Base-by-base conservation (phyloP, 2,329 filamentous ascomycete species). In the Boeremia lycopersici region DNA sequence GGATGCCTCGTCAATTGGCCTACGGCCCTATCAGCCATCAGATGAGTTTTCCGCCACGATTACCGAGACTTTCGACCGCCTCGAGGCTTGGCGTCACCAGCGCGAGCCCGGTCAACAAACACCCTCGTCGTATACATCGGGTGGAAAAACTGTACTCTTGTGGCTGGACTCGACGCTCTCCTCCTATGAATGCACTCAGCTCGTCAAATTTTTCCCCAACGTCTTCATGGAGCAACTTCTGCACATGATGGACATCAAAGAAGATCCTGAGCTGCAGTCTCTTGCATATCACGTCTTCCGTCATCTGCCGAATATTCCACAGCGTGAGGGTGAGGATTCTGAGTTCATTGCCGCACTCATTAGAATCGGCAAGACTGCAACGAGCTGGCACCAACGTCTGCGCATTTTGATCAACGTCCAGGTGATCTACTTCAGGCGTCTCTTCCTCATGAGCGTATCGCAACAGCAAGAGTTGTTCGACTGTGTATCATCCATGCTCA, bases 231-330 rank as follows among this genome's bases (percentile, higher is more conserved):
- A 95, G 67, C 90, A 97, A 73, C 84, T 99, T 12, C 80, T 99
- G 47, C 93, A 99, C 79, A 99, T 99, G 95, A 99, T 99, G 93
- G 95, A 99, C 70, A 91, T 99, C 73, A 98, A 98, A 75, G 95
- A 99, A 75, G 95, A 99, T 68, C 92, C 91, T 0, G 96, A 99
- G 75, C 83, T 99, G 2, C 96, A 97, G 81, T 89, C 90, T 9
- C 83, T 97, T 8, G 93, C 95, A 0, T 99, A 98, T 72, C 92
- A 96, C 70, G 95, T 99, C 36, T 99, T 98, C 80, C 89, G 93
- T 6, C 93, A 99, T 70, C 80, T 99, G 13, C 92, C 95, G 12
- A 99, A 99, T 73, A 91, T 99, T 52, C 93, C 95, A 0, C 93
- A 97, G 77, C 88, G 90, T 2, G 84, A 87, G 29, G 92, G 93